phyloP scores from a whole-genome alignment of 164 flowering plant genomes.

The Liriodendron chinense region DNA sequence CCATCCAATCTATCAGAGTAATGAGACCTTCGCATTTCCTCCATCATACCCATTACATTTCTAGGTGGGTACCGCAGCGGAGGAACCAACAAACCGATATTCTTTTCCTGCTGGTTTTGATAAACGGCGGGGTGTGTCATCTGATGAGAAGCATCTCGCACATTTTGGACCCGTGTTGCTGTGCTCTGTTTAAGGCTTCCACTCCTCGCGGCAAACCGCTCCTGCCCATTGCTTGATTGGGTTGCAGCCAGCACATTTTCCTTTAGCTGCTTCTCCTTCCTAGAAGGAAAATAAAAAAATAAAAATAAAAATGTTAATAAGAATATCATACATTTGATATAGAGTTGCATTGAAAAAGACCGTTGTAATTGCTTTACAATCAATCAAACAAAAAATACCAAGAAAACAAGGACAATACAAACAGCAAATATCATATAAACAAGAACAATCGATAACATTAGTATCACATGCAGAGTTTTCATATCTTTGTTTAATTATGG shows the following conservation, averaged over 20 bases:
- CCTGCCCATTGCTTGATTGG: background rate
- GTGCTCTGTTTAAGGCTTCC: background rate
- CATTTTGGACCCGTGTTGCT: background rate
- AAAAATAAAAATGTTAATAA: no score
- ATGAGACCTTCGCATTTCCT: background rate
- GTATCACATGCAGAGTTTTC: no score
- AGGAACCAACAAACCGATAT: slow-evolving; percentile 16
- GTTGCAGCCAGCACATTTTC: slow-evolving; percentile 15
- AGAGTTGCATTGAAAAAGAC: background rate
- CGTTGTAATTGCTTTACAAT: background rate
- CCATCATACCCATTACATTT: slow-evolving; percentile 11
- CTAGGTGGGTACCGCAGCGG: slow-evolving; percentile 29
- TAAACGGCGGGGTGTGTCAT: background rate
- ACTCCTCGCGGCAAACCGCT: slow-evolving; percentile 1
- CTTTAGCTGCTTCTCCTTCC: slow-evolving; percentile 16
- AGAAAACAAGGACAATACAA: background rate
- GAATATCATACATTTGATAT: background rate
- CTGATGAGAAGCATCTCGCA: background rate
- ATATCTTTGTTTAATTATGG: no score
- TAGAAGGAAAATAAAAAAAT: background rate
- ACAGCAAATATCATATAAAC: background rate
- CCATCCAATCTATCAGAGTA: background rate
- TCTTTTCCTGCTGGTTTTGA: slow-evolving; percentile 5
- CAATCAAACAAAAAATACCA: background rate
- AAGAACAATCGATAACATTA: background rate